Evolutionary conservation across 805 yeast species (phyloP), one percentile per base, ranked within the genome.

Genomic region (Cyberlindnera euphorbiiphila): DNA sequence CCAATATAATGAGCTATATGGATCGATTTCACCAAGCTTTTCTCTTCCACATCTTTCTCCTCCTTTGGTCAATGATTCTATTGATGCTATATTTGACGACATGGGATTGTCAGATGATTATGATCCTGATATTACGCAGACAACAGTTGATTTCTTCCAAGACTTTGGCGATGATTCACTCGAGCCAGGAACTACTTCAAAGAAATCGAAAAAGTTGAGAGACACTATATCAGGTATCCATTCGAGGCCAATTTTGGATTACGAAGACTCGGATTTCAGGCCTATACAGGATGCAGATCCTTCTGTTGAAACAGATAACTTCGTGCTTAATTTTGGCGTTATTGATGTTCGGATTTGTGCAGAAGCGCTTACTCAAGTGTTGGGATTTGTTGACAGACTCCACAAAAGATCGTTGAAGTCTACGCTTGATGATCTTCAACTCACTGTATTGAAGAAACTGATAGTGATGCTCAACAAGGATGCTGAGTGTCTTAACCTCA

Each of bases 391-490:
- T 2, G 58, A 59, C 4, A 57, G 60, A 2, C 47, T 62, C 11
- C 61, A 65, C 17, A 58, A 57, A 13, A 61, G 64, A 12, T 62
- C 71, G 3, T 53, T 78, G 23, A 69, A 68, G 9, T 64, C 68
- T 10, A 64, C 77, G 5, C 61, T 88, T 49, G 96, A 89, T 56
- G 56, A 57, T 13, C 59, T 87, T 12, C 94, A 89, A 42, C 56
- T 74, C 13, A 74, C 75, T 9, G 72, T 82, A 3, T 66, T 85
- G 10, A 57, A 60, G 23, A 60, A 63, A 8, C 56, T 85, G 18
- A 60, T 65, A 18, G 35, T 34, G 7, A 54, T 61, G 16, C 50
- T 70, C 30, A 38, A 49, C 5, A 59, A 63, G 2, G 45, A 58
- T 1, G 60, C 68, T 1, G 47, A 56, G n/a, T 64, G 69, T 6